These are phyloP conservation scores for Nemania sp. DNA, from an alignment of 2,329 filamentous ascomycete species.

Conservation along the genomic window DNA sequence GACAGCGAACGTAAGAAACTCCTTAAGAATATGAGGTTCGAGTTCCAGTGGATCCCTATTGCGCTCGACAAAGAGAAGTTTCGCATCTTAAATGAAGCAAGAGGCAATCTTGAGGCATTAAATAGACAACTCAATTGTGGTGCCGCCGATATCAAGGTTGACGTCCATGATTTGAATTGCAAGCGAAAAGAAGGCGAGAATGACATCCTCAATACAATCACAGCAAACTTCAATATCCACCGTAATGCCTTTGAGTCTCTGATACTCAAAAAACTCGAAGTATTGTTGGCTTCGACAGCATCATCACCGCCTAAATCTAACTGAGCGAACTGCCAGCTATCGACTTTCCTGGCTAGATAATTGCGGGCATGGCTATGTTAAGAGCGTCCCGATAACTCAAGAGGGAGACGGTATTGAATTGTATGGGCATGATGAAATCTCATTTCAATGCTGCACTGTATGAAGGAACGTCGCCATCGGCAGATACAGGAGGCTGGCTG, in stretches of 20 bases:
- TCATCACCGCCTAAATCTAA: not conserved
- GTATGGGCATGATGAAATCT: not conserved
- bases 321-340: not conserved
- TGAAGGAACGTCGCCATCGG: not conserved
- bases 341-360: not conserved
- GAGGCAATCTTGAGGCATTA: conserved; percentile 9
- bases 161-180: not conserved
- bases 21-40: conserved; percentile 31
- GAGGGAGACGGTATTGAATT: not conserved
- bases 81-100: conserved; percentile 14
- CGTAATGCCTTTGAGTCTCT: conserved; percentile 10
- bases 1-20: conserved; percentile 32
- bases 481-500: not conserved
- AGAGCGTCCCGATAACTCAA: not conserved
- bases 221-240: not conserved
- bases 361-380: not conserved
- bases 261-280: conserved; percentile 20
- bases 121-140: not conserved
- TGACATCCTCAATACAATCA: conserved; percentile 11
- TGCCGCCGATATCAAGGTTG: not conserved
- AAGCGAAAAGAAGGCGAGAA: conserved; percentile 13
- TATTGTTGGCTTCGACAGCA: conserved; percentile 7
- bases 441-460: not conserved
- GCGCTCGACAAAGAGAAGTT: conserved; percentile 38
- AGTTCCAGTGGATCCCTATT: conserved; percentile 38